These are phyloP conservation scores for Lentinus brumalis DNA, from an alignment of 768 basidiomycete genomes.

Conservation along the genomic window DNA sequence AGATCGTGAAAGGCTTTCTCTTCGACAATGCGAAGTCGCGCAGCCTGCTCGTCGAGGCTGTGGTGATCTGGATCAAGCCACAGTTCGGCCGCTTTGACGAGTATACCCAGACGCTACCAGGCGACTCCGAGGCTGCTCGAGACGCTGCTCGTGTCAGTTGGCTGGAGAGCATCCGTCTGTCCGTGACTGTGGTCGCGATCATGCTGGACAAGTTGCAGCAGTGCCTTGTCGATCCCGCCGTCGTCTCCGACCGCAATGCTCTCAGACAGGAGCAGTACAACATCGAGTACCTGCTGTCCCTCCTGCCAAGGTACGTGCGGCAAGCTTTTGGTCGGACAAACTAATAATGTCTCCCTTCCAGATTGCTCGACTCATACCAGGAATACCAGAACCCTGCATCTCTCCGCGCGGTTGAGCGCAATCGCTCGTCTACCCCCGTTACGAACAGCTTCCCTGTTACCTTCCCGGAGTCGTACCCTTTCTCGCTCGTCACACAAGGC, in stretches of 20 bases:
- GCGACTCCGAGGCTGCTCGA: constrained; percentile 64
- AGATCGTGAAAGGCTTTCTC: constrained; percentile 85
- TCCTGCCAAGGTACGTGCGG: constrained; percentile 75
- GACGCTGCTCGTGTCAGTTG: constrained; percentile 83
- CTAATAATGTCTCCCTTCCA: constrained; percentile 30
- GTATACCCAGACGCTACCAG: constrained; percentile 59
- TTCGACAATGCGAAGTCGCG: constrained; percentile 85
- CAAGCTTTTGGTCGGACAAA: not conserved
- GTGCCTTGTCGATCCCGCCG: constrained; percentile 67
- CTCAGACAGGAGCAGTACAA: constrained; percentile 88
- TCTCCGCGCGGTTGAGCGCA: constrained; percentile 68
- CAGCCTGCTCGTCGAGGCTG: constrained; percentile 77
- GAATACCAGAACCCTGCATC: constrained; percentile 76
- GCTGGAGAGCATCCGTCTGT: constrained; percentile 90
- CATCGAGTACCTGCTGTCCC: constrained; percentile 78
- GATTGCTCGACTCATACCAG: constrained; percentile 84
- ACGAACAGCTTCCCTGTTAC: constrained; percentile 69
- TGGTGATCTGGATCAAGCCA: constrained; percentile 93
- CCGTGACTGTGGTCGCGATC: constrained; percentile 83
- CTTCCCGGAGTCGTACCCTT: constrained; percentile 94
- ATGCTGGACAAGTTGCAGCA: constrained; percentile 91
- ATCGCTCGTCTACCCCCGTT: constrained; percentile 56
- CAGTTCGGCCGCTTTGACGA: constrained; percentile 93
- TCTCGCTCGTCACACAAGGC: constrained; percentile 72
- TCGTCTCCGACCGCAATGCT: constrained; percentile 59